phyloP scores from a whole-genome alignment of 1,284 basidiomycete species.

The Cutaneotrichosporon cavernicola region DNA sequence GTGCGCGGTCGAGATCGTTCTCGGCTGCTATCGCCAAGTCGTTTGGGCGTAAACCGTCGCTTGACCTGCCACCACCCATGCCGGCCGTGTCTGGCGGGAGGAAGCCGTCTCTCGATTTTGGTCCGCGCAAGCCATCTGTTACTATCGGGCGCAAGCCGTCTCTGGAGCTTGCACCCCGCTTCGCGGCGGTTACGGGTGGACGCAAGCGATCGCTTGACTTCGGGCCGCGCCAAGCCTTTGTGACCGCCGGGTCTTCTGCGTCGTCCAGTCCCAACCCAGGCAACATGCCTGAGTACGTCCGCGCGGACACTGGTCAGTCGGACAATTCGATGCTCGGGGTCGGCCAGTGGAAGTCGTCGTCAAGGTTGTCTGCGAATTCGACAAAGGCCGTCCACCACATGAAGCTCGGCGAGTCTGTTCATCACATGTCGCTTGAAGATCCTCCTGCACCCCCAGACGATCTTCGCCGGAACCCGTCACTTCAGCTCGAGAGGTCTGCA shows the following conservation, averaged over 20 bases:
- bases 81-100: neutral
- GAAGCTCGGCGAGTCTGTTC: neutral
- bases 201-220: slow-evolving; percentile 11
- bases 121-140: neutral
- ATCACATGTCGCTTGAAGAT: slow-evolving; percentile 6
- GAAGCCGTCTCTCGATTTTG: neutral
- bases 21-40: slow-evolving; percentile 39
- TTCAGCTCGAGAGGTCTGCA: slow-evolving; percentile 5
- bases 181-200: neutral
- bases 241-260: neutral
- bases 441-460: neutral
- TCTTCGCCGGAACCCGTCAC: neutral
- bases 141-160: slow-evolving; percentile 3
- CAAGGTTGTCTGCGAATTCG: neutral
- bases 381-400: slow-evolving; percentile 9
- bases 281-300: neutral
- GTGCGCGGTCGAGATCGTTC: slow-evolving; percentile 38
- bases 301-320: neutral
- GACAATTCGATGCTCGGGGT: slow-evolving; percentile 1
- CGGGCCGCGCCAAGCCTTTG: neutral
- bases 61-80: slow-evolving; percentile 12
- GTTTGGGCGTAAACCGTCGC: slow-evolving; percentile 13
- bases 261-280: neutral
- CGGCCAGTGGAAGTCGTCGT: neutral
- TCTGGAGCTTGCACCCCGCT: neutral